Percentiles rank a stretch among this genome's conserved stretches.
Evolutionary conservation across 2,329 filamentous ascomycete genomes (phyloP).

Genomic region (Cytospora paraplurivora): DNA sequence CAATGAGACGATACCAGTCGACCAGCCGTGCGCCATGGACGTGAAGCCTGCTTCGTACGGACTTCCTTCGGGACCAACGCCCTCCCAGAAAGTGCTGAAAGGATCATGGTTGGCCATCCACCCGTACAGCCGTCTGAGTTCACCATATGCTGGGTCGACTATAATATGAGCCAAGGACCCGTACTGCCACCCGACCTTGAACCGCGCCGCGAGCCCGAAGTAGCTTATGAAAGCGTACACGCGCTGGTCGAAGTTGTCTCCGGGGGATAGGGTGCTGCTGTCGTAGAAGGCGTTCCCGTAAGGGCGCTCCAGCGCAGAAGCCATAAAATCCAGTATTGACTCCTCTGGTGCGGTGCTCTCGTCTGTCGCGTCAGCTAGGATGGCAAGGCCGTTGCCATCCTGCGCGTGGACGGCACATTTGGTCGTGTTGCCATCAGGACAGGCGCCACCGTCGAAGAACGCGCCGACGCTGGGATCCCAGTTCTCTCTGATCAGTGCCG

Average conservation of each 20-base stretch:
- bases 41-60: constrained; percentile 51
- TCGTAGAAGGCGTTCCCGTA: constrained; percentile 58
- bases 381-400: constrained; percentile 53
- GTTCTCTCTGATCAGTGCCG: constrained; percentile 42
- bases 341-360: constrained; percentile 30
- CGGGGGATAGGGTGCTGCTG: constrained; percentile 41
- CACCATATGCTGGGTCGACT: constrained; percentile 44
- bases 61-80: constrained; percentile 46
- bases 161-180: constrained; percentile 27
- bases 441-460: constrained; percentile 47
- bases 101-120: constrained; percentile 54
- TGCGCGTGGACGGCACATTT: constrained; percentile 48
- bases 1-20: constrained; percentile 51
- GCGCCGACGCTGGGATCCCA: constrained; percentile 48
- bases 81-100: constrained; percentile 53
- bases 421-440: constrained; percentile 27
- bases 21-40: constrained; percentile 54
- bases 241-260: constrained; percentile 43
- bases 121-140: constrained; percentile 50
- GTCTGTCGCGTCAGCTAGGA: constrained; percentile 42
- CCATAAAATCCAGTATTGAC: constrained; percentile 44
- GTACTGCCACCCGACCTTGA: constrained; percentile 34
- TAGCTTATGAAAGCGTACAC: constrained; percentile 57
- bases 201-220: constrained; percentile 55
- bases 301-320: constrained; percentile 37